Evolutionary conservation across 495 filamentous ascomycete species (phyloP).

Genomic region (Neurospora sp.): DNA sequence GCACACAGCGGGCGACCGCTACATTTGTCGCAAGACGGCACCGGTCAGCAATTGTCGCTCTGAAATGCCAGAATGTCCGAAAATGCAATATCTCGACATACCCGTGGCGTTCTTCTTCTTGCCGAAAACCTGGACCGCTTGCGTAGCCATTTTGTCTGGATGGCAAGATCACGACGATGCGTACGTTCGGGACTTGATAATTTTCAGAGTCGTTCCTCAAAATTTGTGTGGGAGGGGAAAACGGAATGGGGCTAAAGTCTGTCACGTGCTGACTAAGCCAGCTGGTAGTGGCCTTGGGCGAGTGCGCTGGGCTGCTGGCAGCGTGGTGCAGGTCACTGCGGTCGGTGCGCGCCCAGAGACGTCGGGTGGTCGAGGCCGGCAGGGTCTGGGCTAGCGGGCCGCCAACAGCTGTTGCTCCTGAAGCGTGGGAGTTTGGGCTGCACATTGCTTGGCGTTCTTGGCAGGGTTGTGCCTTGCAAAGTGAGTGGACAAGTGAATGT

Average conservation of each 20-base stretch:
- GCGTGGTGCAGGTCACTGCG: not conserved
- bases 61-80: constrained; percentile 1
- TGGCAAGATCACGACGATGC: constrained; percentile 25
- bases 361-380: not conserved
- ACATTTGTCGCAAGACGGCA: constrained; percentile 1
- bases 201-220: constrained; percentile 9
- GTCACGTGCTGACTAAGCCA: constrained; percentile 17
- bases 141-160: constrained; percentile 25
- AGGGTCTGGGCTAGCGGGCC: not conserved
- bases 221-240: constrained; percentile 31
- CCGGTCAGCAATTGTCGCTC: constrained; percentile 2
- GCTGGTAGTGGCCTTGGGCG: not conserved
- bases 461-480: not conserved
- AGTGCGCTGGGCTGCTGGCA: not conserved
- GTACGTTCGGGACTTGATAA: constrained; percentile 16
- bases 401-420: not conserved
- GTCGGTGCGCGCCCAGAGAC: not conserved
- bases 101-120: constrained; percentile 36
- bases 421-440: not conserved
- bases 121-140: constrained; percentile 30
- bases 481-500: not conserved
- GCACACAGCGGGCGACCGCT: constrained; percentile 28
- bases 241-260: constrained; percentile 23
- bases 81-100: constrained; percentile 10
- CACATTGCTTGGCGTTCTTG: not conserved